Percentiles rank a stretch among this genome's conserved stretches.
Conservation (phyloP, 495 filamentous ascomycete genomes). For the Xylaria intraflava region DNA sequence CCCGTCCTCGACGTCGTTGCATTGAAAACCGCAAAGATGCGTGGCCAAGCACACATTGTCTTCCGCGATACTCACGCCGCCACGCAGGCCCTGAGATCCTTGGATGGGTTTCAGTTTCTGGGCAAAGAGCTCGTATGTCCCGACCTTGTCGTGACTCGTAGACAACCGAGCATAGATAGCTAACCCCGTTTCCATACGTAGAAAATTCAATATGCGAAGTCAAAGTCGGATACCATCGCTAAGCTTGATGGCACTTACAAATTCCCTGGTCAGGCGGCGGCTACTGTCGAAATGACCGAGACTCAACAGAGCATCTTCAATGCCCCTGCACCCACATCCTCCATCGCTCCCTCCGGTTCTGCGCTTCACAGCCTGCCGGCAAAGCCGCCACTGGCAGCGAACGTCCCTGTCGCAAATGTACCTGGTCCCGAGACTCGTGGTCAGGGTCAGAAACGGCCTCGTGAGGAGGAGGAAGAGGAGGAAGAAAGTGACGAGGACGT, state of each 20-base stretch:
- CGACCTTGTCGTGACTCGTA: background rate
- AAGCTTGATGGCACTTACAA: slow-evolving; percentile 88
- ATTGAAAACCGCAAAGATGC: slow-evolving; percentile 81
- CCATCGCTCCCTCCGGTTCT: slow-evolving; percentile 35
- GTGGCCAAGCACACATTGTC: slow-evolving; percentile 89
- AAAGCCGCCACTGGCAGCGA: slow-evolving; percentile 33
- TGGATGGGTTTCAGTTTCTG: slow-evolving; percentile 82
- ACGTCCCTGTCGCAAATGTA: slow-evolving; percentile 38
- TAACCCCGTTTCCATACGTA: slow-evolving; percentile 54
- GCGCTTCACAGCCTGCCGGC: slow-evolving; percentile 34
- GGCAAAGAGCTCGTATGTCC: slow-evolving; percentile 75
- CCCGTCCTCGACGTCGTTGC: slow-evolving; percentile 90
- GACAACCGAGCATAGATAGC: slow-evolving; percentile 3
- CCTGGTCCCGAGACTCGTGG: slow-evolving; percentile 40
- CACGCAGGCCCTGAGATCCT: slow-evolving; percentile 80
- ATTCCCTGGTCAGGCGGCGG: slow-evolving; percentile 49
- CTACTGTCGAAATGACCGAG: slow-evolving; percentile 59
- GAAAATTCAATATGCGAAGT: slow-evolving; percentile 69
- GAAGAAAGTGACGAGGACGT: slow-evolving; percentile 57
- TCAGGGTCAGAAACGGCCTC: slow-evolving; percentile 58
- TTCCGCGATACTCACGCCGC: slow-evolving; percentile 81
- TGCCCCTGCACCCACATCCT: slow-evolving; percentile 50
- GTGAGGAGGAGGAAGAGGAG: slow-evolving; percentile 58
- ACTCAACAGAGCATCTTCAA: slow-evolving; percentile 79
- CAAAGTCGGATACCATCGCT: slow-evolving; percentile 74